Conservation (phyloP, 1,139 yeast genomes). For the Suzukiozyma palmioleophila region DNA sequence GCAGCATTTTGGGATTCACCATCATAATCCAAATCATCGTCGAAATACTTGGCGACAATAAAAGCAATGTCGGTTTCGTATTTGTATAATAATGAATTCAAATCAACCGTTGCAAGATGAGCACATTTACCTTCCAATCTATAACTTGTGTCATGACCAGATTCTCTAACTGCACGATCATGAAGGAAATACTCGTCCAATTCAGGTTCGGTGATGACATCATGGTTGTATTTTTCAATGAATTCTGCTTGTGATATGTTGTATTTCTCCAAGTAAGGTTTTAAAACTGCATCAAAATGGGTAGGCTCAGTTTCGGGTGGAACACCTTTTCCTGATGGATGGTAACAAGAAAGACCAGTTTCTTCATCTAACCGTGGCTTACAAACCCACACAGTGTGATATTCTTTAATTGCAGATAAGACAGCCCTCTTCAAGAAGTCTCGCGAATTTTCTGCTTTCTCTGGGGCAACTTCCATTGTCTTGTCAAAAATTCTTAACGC, state of each 20-base stretch:
- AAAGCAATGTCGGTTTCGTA: slow-evolving; percentile 83
- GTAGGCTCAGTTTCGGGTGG: slow-evolving; percentile 97
- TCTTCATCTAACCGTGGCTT: slow-evolving; percentile 66
- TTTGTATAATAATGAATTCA: slow-evolving; percentile 81
- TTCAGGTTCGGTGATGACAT: slow-evolving; percentile 64
- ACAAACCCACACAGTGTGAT: slow-evolving; percentile 73
- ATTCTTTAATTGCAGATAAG: slow-evolving; percentile 82
- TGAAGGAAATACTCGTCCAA: slow-evolving; percentile 86
- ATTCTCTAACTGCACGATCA: slow-evolving; percentile 93
- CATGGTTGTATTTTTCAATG: slow-evolving; percentile 63
- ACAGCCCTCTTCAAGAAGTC: slow-evolving; percentile 64
- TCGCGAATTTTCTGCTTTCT: slow-evolving; percentile 32
- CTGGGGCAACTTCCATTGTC: slow-evolving; percentile 43
- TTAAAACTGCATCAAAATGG: slow-evolving; percentile 73
- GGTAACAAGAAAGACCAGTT: slow-evolving; percentile 88
- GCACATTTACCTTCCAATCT: slow-evolving; percentile 90
- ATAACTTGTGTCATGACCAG: slow-evolving; percentile 94
- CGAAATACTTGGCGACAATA: slow-evolving; percentile 54
- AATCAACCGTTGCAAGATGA: slow-evolving; percentile 82
- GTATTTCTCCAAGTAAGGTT: slow-evolving; percentile 66
- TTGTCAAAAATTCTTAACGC: slow-evolving; percentile 65
- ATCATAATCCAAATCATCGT: slow-evolving; percentile 36
- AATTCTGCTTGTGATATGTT: slow-evolving; percentile 63
- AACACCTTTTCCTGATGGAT: slow-evolving; percentile 84
- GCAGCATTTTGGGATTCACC: slow-evolving; percentile 36